phyloP scores from a whole-genome alignment of 371 early-diverging fungal genomes.

The Mortierella sp. region DNA sequence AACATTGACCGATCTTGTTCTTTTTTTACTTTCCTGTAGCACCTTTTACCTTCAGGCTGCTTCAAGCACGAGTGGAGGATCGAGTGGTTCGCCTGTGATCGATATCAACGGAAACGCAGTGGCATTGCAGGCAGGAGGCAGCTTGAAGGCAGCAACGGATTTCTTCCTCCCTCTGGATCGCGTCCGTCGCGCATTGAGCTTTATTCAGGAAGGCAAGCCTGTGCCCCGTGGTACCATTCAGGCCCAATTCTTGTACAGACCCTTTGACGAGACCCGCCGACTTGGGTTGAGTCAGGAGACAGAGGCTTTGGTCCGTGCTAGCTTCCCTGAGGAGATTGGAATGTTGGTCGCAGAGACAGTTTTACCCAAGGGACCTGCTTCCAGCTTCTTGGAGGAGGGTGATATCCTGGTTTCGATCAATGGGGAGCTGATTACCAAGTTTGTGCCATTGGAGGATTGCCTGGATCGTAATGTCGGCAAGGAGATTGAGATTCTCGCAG shows the following conservation, averaged over 20 bases:
- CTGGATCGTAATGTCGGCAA: constrained; percentile 83
- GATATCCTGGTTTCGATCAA: constrained; percentile 90
- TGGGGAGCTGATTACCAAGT: constrained; percentile 83
- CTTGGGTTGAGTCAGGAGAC: constrained; percentile 77
- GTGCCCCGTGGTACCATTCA: constrained; percentile 95
- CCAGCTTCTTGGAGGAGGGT: constrained; percentile 82
- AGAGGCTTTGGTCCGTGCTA: constrained; percentile 78
- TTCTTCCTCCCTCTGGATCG: constrained; percentile 94
- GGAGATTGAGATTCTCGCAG: constrained; percentile 72
- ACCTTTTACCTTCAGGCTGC: constrained; percentile 88
- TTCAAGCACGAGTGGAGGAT: constrained; percentile 85
- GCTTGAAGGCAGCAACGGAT: constrained; percentile 86
- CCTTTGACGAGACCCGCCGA: constrained; percentile 83
- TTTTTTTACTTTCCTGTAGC: constrained; percentile 15
- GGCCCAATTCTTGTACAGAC: constrained; percentile 81
- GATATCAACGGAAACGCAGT: constrained; percentile 95
- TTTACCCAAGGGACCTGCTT: constrained; percentile 88
- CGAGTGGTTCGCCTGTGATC: constrained; percentile 89
- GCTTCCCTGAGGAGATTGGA: constrained; percentile 86
- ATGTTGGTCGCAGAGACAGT: constrained; percentile 89
- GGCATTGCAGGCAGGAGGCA: constrained; percentile 87
- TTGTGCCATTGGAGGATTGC: constrained; percentile 85
- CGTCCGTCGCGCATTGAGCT: constrained; percentile 83
- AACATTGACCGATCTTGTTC: not conserved
- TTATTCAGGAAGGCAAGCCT: constrained; percentile 71